phyloP scores from a whole-genome alignment of 495 filamentous ascomycete genomes.

The Penicillium herquei region DNA sequence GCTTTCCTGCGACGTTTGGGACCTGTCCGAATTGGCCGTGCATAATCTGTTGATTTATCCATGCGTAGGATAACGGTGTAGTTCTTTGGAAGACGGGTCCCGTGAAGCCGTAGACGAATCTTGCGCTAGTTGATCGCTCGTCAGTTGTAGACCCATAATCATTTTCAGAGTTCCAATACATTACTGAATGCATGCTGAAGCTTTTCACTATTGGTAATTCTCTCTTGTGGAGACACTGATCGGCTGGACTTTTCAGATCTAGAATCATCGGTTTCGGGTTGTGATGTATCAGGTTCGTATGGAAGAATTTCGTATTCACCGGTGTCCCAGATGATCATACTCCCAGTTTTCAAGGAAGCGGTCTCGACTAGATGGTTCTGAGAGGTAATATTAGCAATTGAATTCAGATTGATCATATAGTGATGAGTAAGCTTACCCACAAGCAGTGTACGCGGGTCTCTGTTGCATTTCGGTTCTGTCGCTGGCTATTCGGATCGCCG shows the following conservation, averaged over 20 bases:
- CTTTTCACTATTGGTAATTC: constrained; percentile 51
- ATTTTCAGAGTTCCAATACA: constrained; percentile 18
- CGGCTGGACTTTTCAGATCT: constrained; percentile 23
- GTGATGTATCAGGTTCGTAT: constrained; percentile 27
- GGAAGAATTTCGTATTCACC: constrained; percentile 62
- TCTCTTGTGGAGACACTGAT: constrained; percentile 3
- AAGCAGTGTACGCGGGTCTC: constrained; percentile 67
- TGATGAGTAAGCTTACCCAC: constrained; percentile 46
- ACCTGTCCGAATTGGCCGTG: constrained; percentile 22
- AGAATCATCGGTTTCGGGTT: constrained; percentile 47
- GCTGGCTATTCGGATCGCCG: constrained; percentile 58
- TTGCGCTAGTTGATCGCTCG: constrained; percentile 37
- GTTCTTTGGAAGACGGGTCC: constrained; percentile 52
- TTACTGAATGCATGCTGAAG: constrained; percentile 53
- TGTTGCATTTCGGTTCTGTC: constrained; percentile 59
- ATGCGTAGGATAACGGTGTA: constrained; percentile 62
- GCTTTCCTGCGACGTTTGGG: constrained; percentile 29
- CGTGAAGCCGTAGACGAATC: constrained; percentile 60
- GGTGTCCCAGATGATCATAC: constrained; percentile 69
- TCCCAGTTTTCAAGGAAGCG: constrained; percentile 56
- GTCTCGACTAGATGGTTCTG: constrained; percentile 70
- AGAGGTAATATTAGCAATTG: background rate
- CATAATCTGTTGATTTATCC: constrained; percentile 44
- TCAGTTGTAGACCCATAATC: background rate
- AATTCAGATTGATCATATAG: too few species aligned